Percentiles rank a stretch among this genome's conserved stretches.
These are phyloP conservation scores for Sugiyamaella castrensis DNA, from an alignment of 1,139 yeast genomes.

Conservation along the genomic window DNA sequence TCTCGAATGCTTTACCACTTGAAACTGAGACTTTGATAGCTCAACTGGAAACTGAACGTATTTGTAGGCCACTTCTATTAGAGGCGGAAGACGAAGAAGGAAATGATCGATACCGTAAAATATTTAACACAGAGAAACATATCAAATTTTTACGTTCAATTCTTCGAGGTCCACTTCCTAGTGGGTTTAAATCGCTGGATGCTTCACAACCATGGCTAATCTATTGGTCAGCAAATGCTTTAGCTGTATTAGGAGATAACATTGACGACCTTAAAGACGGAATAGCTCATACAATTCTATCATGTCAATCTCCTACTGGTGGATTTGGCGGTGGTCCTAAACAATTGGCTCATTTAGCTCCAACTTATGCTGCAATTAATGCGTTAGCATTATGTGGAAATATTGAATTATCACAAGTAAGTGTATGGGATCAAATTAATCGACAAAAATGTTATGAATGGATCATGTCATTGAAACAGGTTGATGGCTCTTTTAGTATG, in stretches of 20 bases:
- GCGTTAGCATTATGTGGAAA: constrained; percentile 58
- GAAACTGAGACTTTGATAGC: constrained; percentile 6
- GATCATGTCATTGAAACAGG: constrained; percentile 61
- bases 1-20: not conserved
- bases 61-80: constrained; percentile 4
- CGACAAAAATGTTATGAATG: constrained; percentile 53
- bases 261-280: constrained; percentile 26
- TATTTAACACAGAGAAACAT: constrained; percentile 40
- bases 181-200: constrained; percentile 54
- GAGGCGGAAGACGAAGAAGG: not conserved
- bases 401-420: too few relatives aligned
- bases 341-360: constrained; percentile 81
- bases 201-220: constrained; percentile 90
- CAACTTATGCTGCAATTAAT: constrained; percentile 75
- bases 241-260: constrained; percentile 42
- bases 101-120: too few relatives aligned
- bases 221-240: constrained; percentile 75
- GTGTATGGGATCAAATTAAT: constrained; percentile 46
- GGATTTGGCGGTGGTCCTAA: constrained; percentile 85
- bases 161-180: constrained; percentile 49
- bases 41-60: constrained; percentile 9
- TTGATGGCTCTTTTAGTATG: constrained; percentile 74
- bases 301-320: constrained; percentile 43
- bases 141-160: constrained; percentile 41
- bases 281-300: constrained; percentile 35